Evolutionary conservation across 169 alveolate species (phyloP), one percentile per base, ranked within the genome.

Genomic region (Plasmodium gaboni): DNA sequence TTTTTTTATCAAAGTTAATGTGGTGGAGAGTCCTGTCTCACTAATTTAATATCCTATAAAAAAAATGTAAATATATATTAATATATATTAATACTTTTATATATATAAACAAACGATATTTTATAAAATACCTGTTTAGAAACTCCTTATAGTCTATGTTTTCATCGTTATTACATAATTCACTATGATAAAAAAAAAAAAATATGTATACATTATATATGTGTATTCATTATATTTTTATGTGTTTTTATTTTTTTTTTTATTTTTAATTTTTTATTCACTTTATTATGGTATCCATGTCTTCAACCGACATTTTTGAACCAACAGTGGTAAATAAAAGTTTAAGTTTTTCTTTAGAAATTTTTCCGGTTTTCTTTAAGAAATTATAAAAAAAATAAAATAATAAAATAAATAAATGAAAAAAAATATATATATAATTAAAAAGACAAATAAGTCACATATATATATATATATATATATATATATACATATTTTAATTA

Each of bases 311-410:
- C 42, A 80, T 9, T 51, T 59, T 65, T 51, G 90, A 80, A 53
- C 90, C 90, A 65, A 80, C 68, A 10, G 78, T 80, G 13, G 90
- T 80, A 71, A 80, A 80, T 42, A 80, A 50, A 3, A 46, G 13
- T 64, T 80, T 80, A 32, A 80, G 24, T 44, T 50, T 59, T 15
- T 80, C 71, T 42, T 68, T 80, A 38, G 90, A 67, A 48, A 80
- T 68, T 57, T 80, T 80, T 17, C 90, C 90, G 50, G 90, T 67
- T 80, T 50, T 67, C 90, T 80, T 51, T 68, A 10, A 53, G 2
- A 7, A 53, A 0, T 44, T 59, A 17, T 24, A 15, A n/a, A 61
- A 9, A 63, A 48, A 44, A 1, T 53, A 42, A 64, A 46, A 64
- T 26, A 24, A n/a, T 64, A 32, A 32, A 76, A 6, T n/a, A 22